Base-by-base conservation (phyloP, 2,329 filamentous ascomycete species). In the Fusarium marasasianum region DNA sequence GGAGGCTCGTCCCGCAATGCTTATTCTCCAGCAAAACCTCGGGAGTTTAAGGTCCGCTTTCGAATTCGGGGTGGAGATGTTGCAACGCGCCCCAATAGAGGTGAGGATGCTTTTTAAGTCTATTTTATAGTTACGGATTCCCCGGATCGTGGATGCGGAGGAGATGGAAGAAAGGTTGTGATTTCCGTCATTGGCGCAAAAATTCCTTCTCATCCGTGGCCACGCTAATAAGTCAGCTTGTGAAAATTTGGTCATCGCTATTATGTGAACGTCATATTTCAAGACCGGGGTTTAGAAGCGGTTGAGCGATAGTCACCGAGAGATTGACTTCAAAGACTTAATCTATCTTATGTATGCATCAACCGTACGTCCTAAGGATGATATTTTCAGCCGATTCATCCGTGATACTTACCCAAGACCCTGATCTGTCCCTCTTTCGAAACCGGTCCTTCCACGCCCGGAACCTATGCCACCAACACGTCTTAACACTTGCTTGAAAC, bases 51-150 rank as follows among this genome's bases (percentile, higher is more conserved):
- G 33, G 45, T 59, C 65, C 70, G 65, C 26, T 35, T 15, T 48
- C 41, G 18, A 44, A 60, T 35, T 45, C 17, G 40, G 57, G 51
- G 58, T 29, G 71, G 62, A 37, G 44, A 24, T 13, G 14, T 22
- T 15, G 44, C 38, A 48, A 73, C 6, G 59, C 71, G 71, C 62
- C 33, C 71, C 71, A 72, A 71, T 74, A 50, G 53, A 51, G 20
- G 38, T 13, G 18, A 45, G 12, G 11, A 9, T 59, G 11, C 13
- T 29, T 4, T 29, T 54, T 40, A 40, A 59, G 56, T 51, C 18
- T 55, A 55, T 43, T 55, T 55, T 41, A 47, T 40, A 33, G 22
- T 18, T 17, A 40, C 18, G 12, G 20, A 6, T 26, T 47, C 40
- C 35, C 35, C 22, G 15, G 24, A 31, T 31, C 18, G 6, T n/a